Evolutionary conservation across 2,329 filamentous ascomycete species (phyloP).

Genomic region (Ceratocystis huliohia): DNA sequence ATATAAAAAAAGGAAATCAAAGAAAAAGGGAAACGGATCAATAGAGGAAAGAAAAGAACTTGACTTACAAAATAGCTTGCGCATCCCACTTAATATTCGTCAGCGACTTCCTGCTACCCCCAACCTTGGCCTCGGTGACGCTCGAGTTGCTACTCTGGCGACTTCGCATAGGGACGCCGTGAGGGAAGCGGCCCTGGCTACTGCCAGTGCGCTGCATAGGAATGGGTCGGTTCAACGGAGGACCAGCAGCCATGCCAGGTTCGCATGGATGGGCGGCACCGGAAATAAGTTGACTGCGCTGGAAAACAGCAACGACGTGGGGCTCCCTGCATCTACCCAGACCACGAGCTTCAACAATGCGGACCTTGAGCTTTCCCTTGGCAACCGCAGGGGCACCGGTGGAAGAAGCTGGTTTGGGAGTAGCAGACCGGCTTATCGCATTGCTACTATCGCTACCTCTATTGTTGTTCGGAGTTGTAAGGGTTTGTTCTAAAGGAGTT

Average conservation of each 20-base stretch:
- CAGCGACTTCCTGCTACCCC: conserved; percentile 30
- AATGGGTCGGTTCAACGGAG: conserved; percentile 27
- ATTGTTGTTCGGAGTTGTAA: neutral
- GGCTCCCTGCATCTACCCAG: conserved; percentile 74
- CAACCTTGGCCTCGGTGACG: conserved; percentile 43
- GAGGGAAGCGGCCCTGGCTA: conserved; percentile 65
- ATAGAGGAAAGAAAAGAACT: neutral
- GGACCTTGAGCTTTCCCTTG: conserved; percentile 81
- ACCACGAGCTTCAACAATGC: conserved; percentile 73
- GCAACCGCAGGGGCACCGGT: conserved; percentile 48
- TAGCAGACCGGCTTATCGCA: conserved; percentile 35
- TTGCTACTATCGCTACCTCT: conserved; percentile 5
- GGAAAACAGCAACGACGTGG: conserved; percentile 93
- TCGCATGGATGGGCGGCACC: conserved; percentile 55
- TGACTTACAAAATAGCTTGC: conserved; percentile 86
- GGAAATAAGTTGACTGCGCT: conserved; percentile 92
- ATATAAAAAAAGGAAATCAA: neutral
- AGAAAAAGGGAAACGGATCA: neutral
- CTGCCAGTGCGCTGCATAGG: conserved; percentile 60
- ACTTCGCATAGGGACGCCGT: conserved; percentile 95
- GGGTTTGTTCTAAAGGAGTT: conserved; percentile 5
- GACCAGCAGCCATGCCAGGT: conserved; percentile 33
- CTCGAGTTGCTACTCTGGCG: conserved; percentile 95
- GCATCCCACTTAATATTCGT: conserved; percentile 93
- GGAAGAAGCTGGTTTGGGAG: conserved; percentile 37